Evolutionary conservation across 441 rosid genomes (phyloP).

Genomic region (Manihot esculenta): DNA sequence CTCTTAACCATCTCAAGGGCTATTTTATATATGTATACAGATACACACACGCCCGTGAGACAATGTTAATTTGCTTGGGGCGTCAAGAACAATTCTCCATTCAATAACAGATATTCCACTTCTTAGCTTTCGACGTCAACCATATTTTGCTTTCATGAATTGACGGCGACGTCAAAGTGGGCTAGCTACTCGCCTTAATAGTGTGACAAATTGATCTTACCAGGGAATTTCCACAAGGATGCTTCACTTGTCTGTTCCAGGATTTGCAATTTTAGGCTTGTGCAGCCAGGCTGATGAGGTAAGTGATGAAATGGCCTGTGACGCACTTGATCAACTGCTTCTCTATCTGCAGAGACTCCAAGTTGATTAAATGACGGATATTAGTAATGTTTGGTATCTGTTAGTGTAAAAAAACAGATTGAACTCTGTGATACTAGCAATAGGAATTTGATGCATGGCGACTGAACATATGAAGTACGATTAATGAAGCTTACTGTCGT

Average conservation of each 20-base stretch:
- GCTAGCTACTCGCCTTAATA: background rate
- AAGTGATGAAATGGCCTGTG: too few relatives aligned
- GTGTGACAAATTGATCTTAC: background rate
- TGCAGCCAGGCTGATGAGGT: too few relatives aligned
- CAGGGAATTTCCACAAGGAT: constrained; percentile 8
- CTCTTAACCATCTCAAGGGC: constrained; percentile 2
- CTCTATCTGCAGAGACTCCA: too few relatives aligned
- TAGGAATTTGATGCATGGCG: background rate
- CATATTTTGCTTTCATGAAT: background rate
- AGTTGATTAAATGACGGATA: background rate
- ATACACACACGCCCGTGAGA: too few relatives aligned
- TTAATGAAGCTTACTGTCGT: background rate
- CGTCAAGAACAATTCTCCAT: background rate
- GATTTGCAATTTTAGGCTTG: background rate
- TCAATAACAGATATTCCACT: constrained; percentile 13
- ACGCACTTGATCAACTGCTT: too few relatives aligned
- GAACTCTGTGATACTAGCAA: too few relatives aligned
- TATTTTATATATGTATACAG: background rate
- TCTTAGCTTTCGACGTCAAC: constrained; percentile 2
- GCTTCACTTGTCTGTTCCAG: background rate
- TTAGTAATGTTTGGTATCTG: background rate
- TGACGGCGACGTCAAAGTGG: constrained; percentile 16
- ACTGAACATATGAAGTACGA: background rate
- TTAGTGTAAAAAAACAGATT: too few relatives aligned
- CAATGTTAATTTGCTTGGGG: background rate